Conservation (phyloP, 495 filamentous ascomycete genomes). For the Cryomyces minteri region DNA sequence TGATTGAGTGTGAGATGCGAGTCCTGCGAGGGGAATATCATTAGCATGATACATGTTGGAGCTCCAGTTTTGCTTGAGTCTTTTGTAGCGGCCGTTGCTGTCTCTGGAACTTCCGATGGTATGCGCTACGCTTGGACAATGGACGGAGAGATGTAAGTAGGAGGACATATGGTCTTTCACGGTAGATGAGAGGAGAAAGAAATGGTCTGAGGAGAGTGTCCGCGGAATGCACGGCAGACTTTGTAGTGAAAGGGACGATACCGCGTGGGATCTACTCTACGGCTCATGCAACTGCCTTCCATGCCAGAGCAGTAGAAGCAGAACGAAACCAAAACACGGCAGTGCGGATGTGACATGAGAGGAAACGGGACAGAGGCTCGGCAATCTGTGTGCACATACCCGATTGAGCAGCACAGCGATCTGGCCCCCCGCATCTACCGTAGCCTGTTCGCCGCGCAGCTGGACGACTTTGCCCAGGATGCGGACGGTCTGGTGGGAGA, state of each 20-base stretch:
- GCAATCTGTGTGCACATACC: slow-evolving; percentile 22
- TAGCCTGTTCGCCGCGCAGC: slow-evolving; percentile 63
- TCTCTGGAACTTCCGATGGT: no score
- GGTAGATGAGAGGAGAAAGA: no score
- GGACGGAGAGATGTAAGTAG: no score
- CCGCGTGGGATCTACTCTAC: no score
- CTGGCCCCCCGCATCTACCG: slow-evolving; percentile 55
- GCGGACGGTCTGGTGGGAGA: slow-evolving; percentile 42
- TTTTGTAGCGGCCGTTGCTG: not conserved
- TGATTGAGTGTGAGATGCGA: slow-evolving; percentile 61
- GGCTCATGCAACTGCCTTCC: no score
- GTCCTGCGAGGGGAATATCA: slow-evolving; percentile 30
- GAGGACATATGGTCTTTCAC: no score
- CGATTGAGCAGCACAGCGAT: slow-evolving; percentile 56
- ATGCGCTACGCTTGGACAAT: no score
- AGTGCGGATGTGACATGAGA: not conserved
- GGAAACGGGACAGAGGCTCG: not conserved
- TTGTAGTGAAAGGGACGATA: no score
- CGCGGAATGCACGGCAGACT: no score
- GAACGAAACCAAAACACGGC: no score
- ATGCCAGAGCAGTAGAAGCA: no score
- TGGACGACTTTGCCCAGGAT: slow-evolving; percentile 71
- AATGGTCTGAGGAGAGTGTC: no score
- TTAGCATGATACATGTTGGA: not conserved
- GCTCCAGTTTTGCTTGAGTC: not conserved